phyloP scores from a whole-genome alignment of 202 grass and related monocot genomes.

The Sporobolus alterniflorus region DNA sequence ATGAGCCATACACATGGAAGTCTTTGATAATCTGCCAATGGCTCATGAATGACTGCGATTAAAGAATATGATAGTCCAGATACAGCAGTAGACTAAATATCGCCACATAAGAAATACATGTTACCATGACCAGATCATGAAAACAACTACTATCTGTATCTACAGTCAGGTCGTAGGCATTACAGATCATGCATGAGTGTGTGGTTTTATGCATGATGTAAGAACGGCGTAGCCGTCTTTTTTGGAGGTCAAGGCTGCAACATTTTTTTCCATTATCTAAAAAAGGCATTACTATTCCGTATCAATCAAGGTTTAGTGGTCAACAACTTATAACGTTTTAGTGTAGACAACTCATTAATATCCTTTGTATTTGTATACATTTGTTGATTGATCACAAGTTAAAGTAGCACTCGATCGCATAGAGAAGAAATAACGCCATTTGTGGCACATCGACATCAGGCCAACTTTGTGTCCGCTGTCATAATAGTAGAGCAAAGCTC shows the following conservation, averaged over 20 bases:
- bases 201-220: no score
- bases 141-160: neutral
- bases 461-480: neutral
- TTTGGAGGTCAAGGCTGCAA: no score
- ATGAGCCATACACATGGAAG: neutral
- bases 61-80: neutral
- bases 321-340: neutral
- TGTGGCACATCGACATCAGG: conserved; percentile 16
- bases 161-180: neutral
- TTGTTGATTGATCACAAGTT: neutral
- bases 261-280: no score
- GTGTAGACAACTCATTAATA: no score
- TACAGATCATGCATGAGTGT: no score
- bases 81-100: neutral
- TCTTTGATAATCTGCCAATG: conserved; percentile 7
- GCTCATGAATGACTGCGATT: neutral
- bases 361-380: neutral
- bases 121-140: neutral
- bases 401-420: neutral
- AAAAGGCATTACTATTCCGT: no score
- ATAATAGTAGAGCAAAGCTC: no score
- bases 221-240: no score
- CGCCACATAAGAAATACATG: neutral
- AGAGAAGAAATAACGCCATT: neutral
- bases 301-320: neutral